phyloP scores from a whole-genome alignment of 495 filamentous ascomycete species.

The Pseudevernia furfuracea region DNA sequence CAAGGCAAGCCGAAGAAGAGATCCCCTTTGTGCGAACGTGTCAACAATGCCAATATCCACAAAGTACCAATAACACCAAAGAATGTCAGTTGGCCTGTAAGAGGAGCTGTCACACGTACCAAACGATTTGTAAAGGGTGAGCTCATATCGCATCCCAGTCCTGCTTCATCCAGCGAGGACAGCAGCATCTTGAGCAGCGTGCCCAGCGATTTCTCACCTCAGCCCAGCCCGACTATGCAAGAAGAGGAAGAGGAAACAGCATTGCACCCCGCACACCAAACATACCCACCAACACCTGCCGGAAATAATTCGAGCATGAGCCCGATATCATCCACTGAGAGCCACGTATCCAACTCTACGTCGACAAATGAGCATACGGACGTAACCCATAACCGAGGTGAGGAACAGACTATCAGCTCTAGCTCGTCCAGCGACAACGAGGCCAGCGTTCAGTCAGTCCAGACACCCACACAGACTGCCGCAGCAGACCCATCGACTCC shows the following conservation, averaged over 20 bases:
- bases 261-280: neutral
- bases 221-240: neutral
- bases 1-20: neutral
- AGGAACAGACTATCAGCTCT: neutral
- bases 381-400: neutral
- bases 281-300: neutral
- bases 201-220: neutral
- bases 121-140: neutral
- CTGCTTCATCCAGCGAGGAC: constrained; percentile 1
- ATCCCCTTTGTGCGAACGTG: neutral
- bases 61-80: neutral
- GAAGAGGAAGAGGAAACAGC: neutral
- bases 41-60: neutral
- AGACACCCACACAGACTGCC: neutral
- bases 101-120: neutral
- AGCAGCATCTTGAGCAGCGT: constrained; percentile 2
- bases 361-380: neutral
- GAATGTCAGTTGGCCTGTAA: neutral
- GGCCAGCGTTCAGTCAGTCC: neutral
- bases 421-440: neutral
- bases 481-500: neutral
- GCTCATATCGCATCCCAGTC: neutral
- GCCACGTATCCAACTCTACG: neutral
- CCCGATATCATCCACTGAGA: neutral
- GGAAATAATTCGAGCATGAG: neutral